Conservation (phyloP, 257 asterid genomes). For the Capsicum pubescens region DNA sequence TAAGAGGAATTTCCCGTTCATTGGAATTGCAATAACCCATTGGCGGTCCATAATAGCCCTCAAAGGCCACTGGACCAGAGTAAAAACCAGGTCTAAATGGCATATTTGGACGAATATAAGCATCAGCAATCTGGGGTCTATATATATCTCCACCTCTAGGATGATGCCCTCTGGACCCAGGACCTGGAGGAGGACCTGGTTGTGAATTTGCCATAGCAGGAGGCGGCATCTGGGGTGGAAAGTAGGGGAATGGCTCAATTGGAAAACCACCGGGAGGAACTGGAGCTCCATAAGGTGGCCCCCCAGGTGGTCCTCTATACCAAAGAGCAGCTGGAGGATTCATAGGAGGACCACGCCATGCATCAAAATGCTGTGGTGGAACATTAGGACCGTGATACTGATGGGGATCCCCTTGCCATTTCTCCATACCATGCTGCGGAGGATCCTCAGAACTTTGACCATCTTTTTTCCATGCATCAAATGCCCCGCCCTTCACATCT, state of each 20-base stretch:
- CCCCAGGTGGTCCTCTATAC: constrained; percentile 85
- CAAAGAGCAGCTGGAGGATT: constrained; percentile 76
- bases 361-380: constrained; percentile 75
- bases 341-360: constrained; percentile 86
- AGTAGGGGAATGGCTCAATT: constrained; percentile 78
- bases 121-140: constrained; percentile 78
- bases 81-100: constrained; percentile 86
- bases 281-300: constrained; percentile 78
- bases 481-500: constrained; percentile 61
- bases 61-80: constrained; percentile 77
- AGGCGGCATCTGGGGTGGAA: constrained; percentile 78
- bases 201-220: constrained; percentile 70
- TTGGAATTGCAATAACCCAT: constrained; percentile 69
- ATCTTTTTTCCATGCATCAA: constrained; percentile 65
- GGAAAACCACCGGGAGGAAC: constrained; percentile 81
- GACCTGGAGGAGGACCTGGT: constrained; percentile 60
- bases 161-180: constrained; percentile 85
- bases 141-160: constrained; percentile 78
- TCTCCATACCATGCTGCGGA: constrained; percentile 54
- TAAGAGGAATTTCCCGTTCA: constrained; percentile 73
- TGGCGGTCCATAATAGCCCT: constrained; percentile 87
- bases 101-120: constrained; percentile 78
- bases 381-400: constrained; percentile 61
- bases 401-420: constrained; percentile 82
- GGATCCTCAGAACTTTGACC: constrained; percentile 59